phyloP scores from a whole-genome alignment of 2,329 filamentous ascomycete species.

The Drechslerella dactyloides region DNA sequence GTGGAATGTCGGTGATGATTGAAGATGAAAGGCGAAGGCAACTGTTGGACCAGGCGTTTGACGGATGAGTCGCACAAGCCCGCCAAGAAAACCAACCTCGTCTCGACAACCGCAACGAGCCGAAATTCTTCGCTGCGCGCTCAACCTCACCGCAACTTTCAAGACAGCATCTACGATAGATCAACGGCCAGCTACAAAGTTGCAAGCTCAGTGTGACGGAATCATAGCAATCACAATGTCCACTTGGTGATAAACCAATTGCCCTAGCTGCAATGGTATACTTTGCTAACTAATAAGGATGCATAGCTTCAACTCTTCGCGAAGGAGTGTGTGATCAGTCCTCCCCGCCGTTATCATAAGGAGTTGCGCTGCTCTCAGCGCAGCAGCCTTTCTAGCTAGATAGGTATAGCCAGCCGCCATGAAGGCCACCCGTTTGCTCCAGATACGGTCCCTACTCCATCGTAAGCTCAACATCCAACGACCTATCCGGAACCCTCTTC shows the following conservation, averaged over 20 bases:
- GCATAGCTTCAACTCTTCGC: too few species aligned
- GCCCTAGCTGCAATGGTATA: neutral
- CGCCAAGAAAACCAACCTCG: conserved; percentile 18
- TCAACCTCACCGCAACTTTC: neutral
- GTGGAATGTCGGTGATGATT: neutral
- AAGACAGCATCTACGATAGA: neutral
- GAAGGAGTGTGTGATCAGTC: neutral
- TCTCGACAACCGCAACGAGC: conserved; percentile 25
- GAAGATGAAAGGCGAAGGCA: conserved; percentile 1
- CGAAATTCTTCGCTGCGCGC: neutral
- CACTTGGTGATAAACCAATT: too few species aligned
- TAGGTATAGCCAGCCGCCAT: neutral
- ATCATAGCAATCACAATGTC: neutral
- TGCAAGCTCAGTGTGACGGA: too few species aligned
- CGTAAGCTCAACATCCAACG: conserved; percentile 8
- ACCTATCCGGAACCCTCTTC: neutral
- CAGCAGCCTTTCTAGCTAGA: neutral
- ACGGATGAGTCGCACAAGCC: conserved; percentile 39
- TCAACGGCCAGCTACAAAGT: too few species aligned
- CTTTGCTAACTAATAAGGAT: neutral
- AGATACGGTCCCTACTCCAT: conserved; percentile 12
- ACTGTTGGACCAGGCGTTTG: neutral
- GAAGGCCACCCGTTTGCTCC: conserved; percentile 1
- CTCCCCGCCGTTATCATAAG: neutral
- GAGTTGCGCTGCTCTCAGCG: too few species aligned